Percentiles rank a stretch among this genome's conserved stretches.
phyloP scores from a whole-genome alignment of 1,139 yeast species.

The Sugiyamaella grinbergsii region DNA sequence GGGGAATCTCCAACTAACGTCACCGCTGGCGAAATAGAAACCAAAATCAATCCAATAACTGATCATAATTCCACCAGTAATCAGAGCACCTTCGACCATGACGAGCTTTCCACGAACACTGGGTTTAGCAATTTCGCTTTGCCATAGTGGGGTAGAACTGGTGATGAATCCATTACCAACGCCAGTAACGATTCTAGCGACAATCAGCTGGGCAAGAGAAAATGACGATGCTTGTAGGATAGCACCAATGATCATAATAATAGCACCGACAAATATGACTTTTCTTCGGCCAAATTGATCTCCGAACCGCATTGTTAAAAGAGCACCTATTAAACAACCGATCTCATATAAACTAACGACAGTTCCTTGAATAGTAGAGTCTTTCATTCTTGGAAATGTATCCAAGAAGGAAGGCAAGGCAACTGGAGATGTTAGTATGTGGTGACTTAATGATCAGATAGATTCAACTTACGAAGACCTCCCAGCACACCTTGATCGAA shows the following conservation, averaged over 20 bases:
- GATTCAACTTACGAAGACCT: conserved; percentile 37
- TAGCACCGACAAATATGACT: conserved; percentile 59
- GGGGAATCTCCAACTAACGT: conserved; percentile 58
- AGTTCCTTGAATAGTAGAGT: conserved; percentile 35
- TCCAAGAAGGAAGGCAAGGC: conserved; percentile 47
- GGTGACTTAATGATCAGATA: not conserved
- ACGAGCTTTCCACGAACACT: conserved; percentile 71
- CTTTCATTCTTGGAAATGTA: conserved; percentile 46
- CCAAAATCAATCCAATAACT: conserved; percentile 73
- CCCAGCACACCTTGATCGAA: conserved; percentile 77
- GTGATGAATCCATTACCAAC: conserved; percentile 77
- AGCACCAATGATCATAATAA: conserved; percentile 65
- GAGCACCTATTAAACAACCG: conserved; percentile 77
- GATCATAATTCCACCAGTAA: conserved; percentile 68
- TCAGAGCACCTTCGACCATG: conserved; percentile 66
- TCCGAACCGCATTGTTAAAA: conserved; percentile 60
- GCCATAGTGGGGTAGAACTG: conserved; percentile 73
- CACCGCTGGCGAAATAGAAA: conserved; percentile 46
- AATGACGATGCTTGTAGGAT: conserved; percentile 62
- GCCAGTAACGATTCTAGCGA: conserved; percentile 79
- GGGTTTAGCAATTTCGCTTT: conserved; percentile 72
- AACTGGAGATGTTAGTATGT: conserved; percentile 26
- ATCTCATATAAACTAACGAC: conserved; percentile 62
- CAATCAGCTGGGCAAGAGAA: conserved; percentile 63
- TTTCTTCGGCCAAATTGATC: conserved; percentile 69